Conservation (phyloP, 371 early-diverging fungal species). For the Mucor sp. region DNA sequence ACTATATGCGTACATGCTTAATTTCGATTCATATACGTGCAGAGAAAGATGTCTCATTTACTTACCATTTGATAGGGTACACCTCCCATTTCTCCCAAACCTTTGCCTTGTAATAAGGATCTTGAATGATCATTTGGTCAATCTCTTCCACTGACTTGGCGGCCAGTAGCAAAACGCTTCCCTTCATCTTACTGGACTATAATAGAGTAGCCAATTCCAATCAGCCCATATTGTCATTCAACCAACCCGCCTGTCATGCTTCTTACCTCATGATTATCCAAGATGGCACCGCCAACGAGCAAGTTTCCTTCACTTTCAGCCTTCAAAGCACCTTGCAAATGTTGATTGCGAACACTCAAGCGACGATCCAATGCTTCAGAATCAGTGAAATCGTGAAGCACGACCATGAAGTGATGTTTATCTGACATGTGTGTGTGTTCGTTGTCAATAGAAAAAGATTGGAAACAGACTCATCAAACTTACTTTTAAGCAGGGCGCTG, state of each 20-base stretch:
- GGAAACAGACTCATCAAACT: background rate
- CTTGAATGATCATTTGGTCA: constrained; percentile 37
- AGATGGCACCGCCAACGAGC: constrained; percentile 54
- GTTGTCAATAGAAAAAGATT: background rate
- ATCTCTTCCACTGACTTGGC: constrained; percentile 52
- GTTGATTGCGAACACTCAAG: constrained; percentile 42
- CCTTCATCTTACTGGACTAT: constrained; percentile 55
- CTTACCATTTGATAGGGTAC: constrained; percentile 35
- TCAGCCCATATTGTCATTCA: background rate
- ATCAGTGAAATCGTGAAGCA: constrained; percentile 55
- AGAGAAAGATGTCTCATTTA: background rate
- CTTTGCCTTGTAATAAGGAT: constrained; percentile 56
- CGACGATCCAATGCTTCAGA: constrained; percentile 52
- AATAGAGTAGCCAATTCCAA: background rate
- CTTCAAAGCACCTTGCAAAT: constrained; percentile 38
- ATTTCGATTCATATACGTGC: background rate
- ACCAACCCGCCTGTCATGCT: background rate
- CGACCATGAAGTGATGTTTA: constrained; percentile 37
- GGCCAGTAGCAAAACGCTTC: constrained; percentile 51
- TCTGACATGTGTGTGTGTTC: background rate
- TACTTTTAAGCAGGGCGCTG: background rate
- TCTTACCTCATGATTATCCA: constrained; percentile 47
- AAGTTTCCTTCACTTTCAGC: constrained; percentile 34
- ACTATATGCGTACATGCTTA: background rate
- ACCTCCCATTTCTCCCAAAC: constrained; percentile 65